A percentile compares a stretch with the other conserved stretches of the same genome.
phyloP scores from a whole-genome alignment of 371 early-diverging fungal genomes.

The Dinochytrium kinnereticum region DNA sequence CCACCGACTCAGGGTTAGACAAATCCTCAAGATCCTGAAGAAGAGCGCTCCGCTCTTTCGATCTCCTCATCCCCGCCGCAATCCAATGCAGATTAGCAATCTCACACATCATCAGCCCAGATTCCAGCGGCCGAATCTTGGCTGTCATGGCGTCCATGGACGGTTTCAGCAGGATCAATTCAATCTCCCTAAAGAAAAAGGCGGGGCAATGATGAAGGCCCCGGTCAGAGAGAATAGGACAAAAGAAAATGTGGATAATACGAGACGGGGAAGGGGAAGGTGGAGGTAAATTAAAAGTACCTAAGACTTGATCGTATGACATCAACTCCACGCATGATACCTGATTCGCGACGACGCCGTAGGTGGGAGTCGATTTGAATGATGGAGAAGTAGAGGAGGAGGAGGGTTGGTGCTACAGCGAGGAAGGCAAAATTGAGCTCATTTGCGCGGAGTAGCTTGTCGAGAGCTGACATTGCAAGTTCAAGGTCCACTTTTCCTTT shows the following conservation, averaged over 20 bases:
- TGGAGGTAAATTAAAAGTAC: slow-evolving; percentile 15
- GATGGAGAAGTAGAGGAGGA: slow-evolving; percentile 42
- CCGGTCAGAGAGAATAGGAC: no score
- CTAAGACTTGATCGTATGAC: slow-evolving; percentile 29
- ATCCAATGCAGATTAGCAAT: background rate
- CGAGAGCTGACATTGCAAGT: slow-evolving; percentile 89
- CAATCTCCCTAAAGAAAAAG: no score
- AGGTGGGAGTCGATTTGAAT: slow-evolving; percentile 5
- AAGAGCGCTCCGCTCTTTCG: background rate
- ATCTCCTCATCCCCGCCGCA: background rate
- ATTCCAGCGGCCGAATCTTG: background rate
- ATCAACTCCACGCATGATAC: slow-evolving; percentile 9
- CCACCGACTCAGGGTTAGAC: background rate
- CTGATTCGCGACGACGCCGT: slow-evolving; percentile 6
- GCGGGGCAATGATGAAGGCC: no score
- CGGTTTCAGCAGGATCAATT: no score
- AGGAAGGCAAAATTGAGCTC: slow-evolving; percentile 95
- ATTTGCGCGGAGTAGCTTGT: slow-evolving; percentile 91
- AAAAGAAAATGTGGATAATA: no score
- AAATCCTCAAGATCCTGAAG: background rate
- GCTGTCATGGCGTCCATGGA: no score
- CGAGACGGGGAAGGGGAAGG: no score
- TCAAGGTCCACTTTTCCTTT: slow-evolving; percentile 83
- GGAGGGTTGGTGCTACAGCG: slow-evolving; percentile 60
- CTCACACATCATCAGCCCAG: background rate